A percentile compares a stretch with the other conserved stretches of the same genome.
Evolutionary conservation across 2,329 filamentous ascomycete species (phyloP).

Genomic region (Elsinoe australis): DNA sequence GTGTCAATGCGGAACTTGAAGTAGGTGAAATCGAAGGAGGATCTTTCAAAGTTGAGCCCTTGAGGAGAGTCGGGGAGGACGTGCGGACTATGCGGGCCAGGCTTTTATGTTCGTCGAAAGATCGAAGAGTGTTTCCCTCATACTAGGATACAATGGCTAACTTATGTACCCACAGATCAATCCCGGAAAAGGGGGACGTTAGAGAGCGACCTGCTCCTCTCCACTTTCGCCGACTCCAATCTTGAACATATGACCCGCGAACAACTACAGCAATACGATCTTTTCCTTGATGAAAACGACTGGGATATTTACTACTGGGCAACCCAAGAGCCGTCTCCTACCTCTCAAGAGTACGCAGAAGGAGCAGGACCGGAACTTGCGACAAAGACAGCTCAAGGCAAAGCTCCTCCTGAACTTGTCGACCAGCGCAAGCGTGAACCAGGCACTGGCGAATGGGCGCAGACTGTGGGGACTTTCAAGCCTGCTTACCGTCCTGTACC

Average conservation of each 20-base stretch:
- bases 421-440: conserved; percentile 36
- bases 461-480: conserved; percentile 90
- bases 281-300: conserved; percentile 74
- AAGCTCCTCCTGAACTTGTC: conserved; percentile 33
- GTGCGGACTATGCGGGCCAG: conserved; percentile 78
- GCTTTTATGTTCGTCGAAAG: conserved; percentile 55
- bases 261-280: conserved; percentile 35
- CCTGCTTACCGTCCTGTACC: conserved; percentile 90
- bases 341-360: conserved; percentile 51
- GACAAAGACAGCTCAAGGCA: conserved; percentile 39
- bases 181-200: conserved; percentile 92
- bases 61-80: conserved; percentile 77
- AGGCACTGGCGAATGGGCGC: conserved; percentile 78
- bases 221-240: conserved; percentile 80
- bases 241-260: conserved; percentile 61
- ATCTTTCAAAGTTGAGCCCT: conserved; percentile 81
- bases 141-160: conserved; percentile 22
- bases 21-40: conserved; percentile 85
- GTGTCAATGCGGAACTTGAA: conserved; percentile 57
- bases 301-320: conserved; percentile 99
- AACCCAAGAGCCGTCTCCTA: conserved; percentile 66
- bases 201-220: conserved; percentile 91
- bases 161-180: conserved; percentile 58
- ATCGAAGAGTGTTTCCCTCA: conserved; percentile 5
- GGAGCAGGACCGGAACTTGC: conserved; percentile 41